Evolutionary conservation across 2,329 filamentous ascomycete species (phyloP), one percentile per base, ranked within the genome.

Genomic region (Penicillium crustosum): DNA sequence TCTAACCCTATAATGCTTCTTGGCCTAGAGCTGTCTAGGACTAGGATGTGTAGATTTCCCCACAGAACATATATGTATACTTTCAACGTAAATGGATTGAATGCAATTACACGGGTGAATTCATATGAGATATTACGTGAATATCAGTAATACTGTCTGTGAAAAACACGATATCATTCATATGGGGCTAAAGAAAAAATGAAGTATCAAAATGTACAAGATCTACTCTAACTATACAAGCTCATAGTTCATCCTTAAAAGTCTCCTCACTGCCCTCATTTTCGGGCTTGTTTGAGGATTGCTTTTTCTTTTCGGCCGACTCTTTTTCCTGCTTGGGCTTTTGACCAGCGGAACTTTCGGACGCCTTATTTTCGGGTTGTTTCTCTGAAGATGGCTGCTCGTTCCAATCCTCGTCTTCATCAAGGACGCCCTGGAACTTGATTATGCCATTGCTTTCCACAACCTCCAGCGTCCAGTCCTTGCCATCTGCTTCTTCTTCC

Each of bases 381-480:
- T 58, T 49, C 21, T 50, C 27, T 52, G 60, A 33, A 33, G 31
- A 57, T 29, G 50, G 36, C 33, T 53, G 57, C 45, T 70, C 55
- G 1, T 66, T 66, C 29, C 69, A 68, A 6, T 83, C 82, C 3
- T 81, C 81, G 13, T 83, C 82, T 2, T 78, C 76, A 29, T 88
- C 86, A 17, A 93, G 82, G 42, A 90, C 84, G 0, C 88, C 90
- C 44, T 88, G 79, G 41, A 93, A 84, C 69, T 91, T 88, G 60
- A 84, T 77, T 23, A 83, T 81, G 5, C 83, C 81, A 1, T 87
- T 83, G 12, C 85, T 81, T 67, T 94, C 89, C 1, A 94, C 84
- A 15, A 94, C 81, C 73, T 94, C 90, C 58, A 96, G 78, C 67
- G 87, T 89, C 91, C 92, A 96, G 17, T 86, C 86, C 63, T 86